These are phyloP conservation scores for Harringtonia lauricola DNA, from an alignment of 2,329 filamentous ascomycete genomes.

Conservation along the genomic window DNA sequence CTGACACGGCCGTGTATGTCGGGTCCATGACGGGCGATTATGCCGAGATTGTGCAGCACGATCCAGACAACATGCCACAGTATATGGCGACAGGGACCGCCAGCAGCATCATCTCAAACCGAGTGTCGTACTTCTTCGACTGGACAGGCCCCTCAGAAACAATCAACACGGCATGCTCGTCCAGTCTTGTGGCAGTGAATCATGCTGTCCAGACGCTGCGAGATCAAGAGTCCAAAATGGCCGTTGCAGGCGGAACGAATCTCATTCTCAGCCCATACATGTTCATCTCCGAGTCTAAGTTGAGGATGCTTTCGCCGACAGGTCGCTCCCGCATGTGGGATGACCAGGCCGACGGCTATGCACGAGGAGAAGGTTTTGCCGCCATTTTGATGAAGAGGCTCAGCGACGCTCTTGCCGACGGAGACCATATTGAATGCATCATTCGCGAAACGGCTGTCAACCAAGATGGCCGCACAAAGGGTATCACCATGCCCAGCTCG, in stretches of 20 bases:
- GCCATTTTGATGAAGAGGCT: conserved; percentile 32
- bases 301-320: conserved; percentile 1
- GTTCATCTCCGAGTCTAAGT: neutral
- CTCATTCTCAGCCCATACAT: conserved; percentile 5
- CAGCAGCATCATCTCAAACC: conserved; percentile 28
- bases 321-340: conserved; percentile 27
- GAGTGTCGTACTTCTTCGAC: conserved; percentile 44
- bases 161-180: conserved; percentile 41
- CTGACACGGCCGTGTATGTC: conserved; percentile 12
- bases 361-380: conserved; percentile 34
- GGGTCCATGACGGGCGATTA: conserved; percentile 18
- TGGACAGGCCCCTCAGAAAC: conserved; percentile 41
- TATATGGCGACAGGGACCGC: neutral
- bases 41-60: conserved; percentile 10
- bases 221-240: conserved; percentile 9
- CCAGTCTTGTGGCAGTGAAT: conserved; percentile 34
- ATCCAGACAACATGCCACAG: conserved; percentile 8
- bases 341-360: conserved; percentile 33
- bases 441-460: conserved; percentile 22
- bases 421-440: conserved; percentile 24
- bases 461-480: conserved; percentile 35
- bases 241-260: neutral
- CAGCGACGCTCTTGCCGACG: conserved; percentile 22
- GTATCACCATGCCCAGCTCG: conserved; percentile 41
- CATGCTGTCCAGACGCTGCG: conserved; percentile 20